Evolutionary conservation across 1,284 basidiomycete genomes (phyloP), one percentile per base, ranked within the genome.

Genomic region (Exobasidium rhododendri): DNA sequence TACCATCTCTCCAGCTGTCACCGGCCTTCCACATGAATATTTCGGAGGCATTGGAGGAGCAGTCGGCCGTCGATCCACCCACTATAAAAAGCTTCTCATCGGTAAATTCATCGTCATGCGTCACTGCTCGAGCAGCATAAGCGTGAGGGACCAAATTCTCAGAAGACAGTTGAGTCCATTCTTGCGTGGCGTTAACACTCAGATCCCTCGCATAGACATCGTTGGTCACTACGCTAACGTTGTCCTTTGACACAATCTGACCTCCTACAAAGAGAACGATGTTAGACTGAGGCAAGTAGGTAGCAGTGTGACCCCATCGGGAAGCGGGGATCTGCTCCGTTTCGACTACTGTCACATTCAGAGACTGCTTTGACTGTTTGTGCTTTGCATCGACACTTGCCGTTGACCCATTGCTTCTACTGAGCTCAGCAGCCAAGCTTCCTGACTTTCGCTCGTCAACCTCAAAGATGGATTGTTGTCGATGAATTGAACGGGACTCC

Each of bases 241-340:
- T 32, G 49, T 57, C 59, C 20, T 22, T 11, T 10, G 44, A 53
- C 11, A 28, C 17, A 6, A 62, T 58, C 50, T 69, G 59, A 10
- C 69, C 69, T 31, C 69, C 69, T 24, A 58, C 28, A 46, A 71
- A 67, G 29, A 70, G 58, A 13, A 71, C 40, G 10, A 51, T 24
- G 47, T 74, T 61, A 0, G 46, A 14, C 5, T 64, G 28, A 0
- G 62, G 58, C 46, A 79, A 63, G 62, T 68, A 78, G 28, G 71
- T 56, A n/a, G 77, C 67, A 1, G 66, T 44, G 40, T 79, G 73
- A 6, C 78, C 78, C 68, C 77, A 80, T 17, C 77, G 66, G 13
- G 61, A 22, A 3, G 11, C 31, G 31, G 56, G 56, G 7, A 32
- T 20, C 2, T 35, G 14, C 17, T 55, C 53, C 13, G 14, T 43